A percentile compares a stretch with the other conserved stretches of the same genome.
Evolutionary conservation across 768 basidiomycete species (phyloP).

Genomic region (Pulveroboletus sp.): DNA sequence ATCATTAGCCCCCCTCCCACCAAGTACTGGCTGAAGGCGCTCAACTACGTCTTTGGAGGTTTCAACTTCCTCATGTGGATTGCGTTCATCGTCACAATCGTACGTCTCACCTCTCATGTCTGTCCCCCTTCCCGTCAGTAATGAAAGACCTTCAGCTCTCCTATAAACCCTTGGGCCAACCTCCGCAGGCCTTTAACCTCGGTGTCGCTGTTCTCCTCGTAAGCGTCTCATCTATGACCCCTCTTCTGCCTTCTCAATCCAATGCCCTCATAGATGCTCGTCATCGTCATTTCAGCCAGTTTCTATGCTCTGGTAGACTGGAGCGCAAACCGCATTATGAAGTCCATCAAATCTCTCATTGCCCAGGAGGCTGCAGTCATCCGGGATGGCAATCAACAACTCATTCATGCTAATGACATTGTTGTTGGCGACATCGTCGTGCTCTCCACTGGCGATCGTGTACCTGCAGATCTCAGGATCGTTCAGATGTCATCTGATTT

Average conservation of each 20-base stretch:
- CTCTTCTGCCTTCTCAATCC: background rate
- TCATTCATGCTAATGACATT: slow-evolving; percentile 49
- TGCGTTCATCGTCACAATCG: slow-evolving; percentile 46
- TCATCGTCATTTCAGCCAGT: slow-evolving; percentile 39
- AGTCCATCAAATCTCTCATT: slow-evolving; percentile 55
- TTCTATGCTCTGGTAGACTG: slow-evolving; percentile 52
- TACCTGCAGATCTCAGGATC: slow-evolving; percentile 58
- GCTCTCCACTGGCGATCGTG: slow-evolving; percentile 51
- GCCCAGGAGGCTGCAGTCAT: slow-evolving; percentile 56
- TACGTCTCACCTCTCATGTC: slow-evolving; percentile 19
- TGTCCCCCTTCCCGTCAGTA: background rate
- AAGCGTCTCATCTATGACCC: slow-evolving; percentile 20
- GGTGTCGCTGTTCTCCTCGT: slow-evolving; percentile 51
- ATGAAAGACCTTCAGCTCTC: slow-evolving; percentile 39
- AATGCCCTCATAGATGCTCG: slow-evolving; percentile 34
- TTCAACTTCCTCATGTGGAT: slow-evolving; percentile 57
- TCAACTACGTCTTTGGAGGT: slow-evolving; percentile 54
- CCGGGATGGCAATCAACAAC: slow-evolving; percentile 45
- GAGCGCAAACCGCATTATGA: slow-evolving; percentile 48
- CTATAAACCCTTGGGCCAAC: slow-evolving; percentile 46
- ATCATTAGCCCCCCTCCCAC: slow-evolving; percentile 46
- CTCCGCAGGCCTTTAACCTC: slow-evolving; percentile 43
- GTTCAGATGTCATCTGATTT: slow-evolving; percentile 50
- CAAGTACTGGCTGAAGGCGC: slow-evolving; percentile 45
- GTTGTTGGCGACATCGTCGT: slow-evolving; percentile 55